Evolutionary conservation across 371 early-diverging fungal species (phyloP).

Genomic region (Rhizopus delemar): DNA sequence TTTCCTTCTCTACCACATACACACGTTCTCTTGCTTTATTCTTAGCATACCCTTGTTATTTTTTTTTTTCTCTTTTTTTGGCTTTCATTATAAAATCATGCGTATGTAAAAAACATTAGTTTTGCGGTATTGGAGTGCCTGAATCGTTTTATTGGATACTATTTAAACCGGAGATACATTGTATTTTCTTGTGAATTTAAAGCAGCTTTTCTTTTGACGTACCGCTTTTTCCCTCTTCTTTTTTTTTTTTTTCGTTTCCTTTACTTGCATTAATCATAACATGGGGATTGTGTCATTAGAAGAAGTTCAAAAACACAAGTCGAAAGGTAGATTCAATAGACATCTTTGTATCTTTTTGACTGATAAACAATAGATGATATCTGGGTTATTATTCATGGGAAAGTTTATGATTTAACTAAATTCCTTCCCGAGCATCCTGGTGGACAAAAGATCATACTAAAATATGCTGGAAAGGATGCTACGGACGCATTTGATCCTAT

Average conservation of each 20-base stretch:
- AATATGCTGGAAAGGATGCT: conserved; percentile 78
- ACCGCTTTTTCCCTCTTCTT: conserved; percentile 5
- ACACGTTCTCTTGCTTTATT: neutral
- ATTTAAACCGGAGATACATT: neutral
- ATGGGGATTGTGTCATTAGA: conserved; percentile 30
- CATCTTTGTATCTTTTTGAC: neutral
- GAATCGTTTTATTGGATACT: neutral
- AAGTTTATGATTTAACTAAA: conserved; percentile 83
- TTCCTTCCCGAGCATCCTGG: conserved; percentile 74
- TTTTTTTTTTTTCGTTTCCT: conserved; percentile 7
- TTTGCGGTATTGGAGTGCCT: neutral
- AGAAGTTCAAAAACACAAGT: conserved; percentile 76
- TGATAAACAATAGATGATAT: conserved; percentile 55
- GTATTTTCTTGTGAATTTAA: neutral
- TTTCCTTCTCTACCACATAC: conserved; percentile 15
- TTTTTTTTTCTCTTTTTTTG: conserved; percentile 2
- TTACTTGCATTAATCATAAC: conserved; percentile 2
- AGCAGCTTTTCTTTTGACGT: neutral
- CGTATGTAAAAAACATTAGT: too few relatives aligned
- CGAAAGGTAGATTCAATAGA: conserved; percentile 30
- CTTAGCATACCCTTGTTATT: too few relatives aligned
- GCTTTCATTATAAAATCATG: neutral
- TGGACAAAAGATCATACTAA: conserved; percentile 64
- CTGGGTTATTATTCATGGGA: conserved; percentile 84
- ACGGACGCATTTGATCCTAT: conserved; percentile 83